Evolutionary conservation across 768 basidiomycete species (phyloP).

Genomic region (Suillus cothurnatus): DNA sequence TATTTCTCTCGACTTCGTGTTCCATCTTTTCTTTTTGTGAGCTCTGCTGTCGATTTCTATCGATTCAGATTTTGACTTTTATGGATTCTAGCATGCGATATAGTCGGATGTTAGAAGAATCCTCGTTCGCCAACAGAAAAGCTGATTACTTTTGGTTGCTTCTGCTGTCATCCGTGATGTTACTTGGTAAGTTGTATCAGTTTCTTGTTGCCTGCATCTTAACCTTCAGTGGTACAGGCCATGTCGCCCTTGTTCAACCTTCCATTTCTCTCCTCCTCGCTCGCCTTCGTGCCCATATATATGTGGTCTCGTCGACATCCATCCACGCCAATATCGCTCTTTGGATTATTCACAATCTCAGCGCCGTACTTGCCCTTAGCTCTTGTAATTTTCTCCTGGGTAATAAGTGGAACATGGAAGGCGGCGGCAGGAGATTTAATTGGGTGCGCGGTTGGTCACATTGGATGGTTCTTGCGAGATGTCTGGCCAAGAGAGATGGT

Average conservation of each 20-base stretch:
- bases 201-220: neutral
- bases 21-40: slow-evolving; percentile 99
- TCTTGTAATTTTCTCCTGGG: slow-evolving; percentile 85
- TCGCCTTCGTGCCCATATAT: slow-evolving; percentile 96
- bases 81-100: slow-evolving; percentile 82
- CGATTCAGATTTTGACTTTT: neutral
- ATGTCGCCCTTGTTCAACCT: slow-evolving; percentile 89
- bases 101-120: slow-evolving; percentile 95
- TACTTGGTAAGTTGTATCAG: slow-evolving; percentile 62
- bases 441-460: slow-evolving; percentile 85
- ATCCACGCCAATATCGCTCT: slow-evolving; percentile 92
- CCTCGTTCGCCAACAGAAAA: slow-evolving; percentile 85
- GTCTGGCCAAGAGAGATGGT: slow-evolving; percentile 90
- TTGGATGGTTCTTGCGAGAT: slow-evolving; percentile 83
- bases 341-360: slow-evolving; percentile 92
- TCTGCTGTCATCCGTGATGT: slow-evolving; percentile 77
- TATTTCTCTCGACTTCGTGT: slow-evolving; percentile 91
- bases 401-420: slow-evolving; percentile 80
- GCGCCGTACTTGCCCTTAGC: slow-evolving; percentile 95
- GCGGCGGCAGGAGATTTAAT: slow-evolving; percentile 81
- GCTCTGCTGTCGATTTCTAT: slow-evolving; percentile 31
- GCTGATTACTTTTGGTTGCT: slow-evolving; percentile 98
- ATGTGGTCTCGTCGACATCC: slow-evolving; percentile 97
- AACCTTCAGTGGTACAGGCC: slow-evolving; percentile 42
- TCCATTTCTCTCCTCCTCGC: slow-evolving; percentile 89